Conservation (phyloP, 768 basidiomycete genomes). For the Mrakia blollopis region DNA sequence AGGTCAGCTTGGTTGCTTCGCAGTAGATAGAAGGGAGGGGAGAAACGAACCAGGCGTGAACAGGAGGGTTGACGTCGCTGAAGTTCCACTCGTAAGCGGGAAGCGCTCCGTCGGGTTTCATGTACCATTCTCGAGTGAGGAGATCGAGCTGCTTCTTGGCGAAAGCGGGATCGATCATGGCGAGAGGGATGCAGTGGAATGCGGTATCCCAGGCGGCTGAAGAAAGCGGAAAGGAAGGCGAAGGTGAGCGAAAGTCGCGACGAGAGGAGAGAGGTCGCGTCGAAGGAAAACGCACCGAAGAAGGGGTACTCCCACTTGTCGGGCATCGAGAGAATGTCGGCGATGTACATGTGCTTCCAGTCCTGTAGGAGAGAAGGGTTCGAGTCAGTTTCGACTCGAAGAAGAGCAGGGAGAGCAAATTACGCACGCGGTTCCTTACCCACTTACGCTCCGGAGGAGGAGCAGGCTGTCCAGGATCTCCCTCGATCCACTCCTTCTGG, state of each 20-base stretch:
- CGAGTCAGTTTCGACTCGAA: background rate
- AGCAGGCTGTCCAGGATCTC: slow-evolving; percentile 89
- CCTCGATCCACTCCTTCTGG: slow-evolving; percentile 92
- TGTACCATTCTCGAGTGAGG: slow-evolving; percentile 96
- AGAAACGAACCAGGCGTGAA: slow-evolving; percentile 78
- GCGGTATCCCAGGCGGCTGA: slow-evolving; percentile 72
- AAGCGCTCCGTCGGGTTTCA: slow-evolving; percentile 94
- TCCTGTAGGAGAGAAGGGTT: slow-evolving; percentile 52
- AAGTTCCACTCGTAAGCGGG: slow-evolving; percentile 99
- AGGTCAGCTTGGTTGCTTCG: background rate
- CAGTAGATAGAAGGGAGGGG: background rate
- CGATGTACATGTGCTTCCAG: slow-evolving; percentile 93
- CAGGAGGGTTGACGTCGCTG: slow-evolving; percentile 95
- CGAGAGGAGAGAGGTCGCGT: background rate
- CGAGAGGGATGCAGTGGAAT: slow-evolving; percentile 98
- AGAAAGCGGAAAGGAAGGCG: too few species aligned
- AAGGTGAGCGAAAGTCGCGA: background rate
- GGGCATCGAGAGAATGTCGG: slow-evolving; percentile 96
- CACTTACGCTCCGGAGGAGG: slow-evolving; percentile 84
- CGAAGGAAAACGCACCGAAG: slow-evolving; percentile 55
- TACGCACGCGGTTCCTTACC: slow-evolving; percentile 70
- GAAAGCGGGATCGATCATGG: slow-evolving; percentile 88
- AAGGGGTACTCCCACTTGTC: slow-evolving; percentile 99
- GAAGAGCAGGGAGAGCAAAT: background rate
- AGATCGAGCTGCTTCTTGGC: slow-evolving; percentile 97